Evolutionary conservation across 306 rosid species (phyloP).

Genomic region (Prunus davidiana): DNA sequence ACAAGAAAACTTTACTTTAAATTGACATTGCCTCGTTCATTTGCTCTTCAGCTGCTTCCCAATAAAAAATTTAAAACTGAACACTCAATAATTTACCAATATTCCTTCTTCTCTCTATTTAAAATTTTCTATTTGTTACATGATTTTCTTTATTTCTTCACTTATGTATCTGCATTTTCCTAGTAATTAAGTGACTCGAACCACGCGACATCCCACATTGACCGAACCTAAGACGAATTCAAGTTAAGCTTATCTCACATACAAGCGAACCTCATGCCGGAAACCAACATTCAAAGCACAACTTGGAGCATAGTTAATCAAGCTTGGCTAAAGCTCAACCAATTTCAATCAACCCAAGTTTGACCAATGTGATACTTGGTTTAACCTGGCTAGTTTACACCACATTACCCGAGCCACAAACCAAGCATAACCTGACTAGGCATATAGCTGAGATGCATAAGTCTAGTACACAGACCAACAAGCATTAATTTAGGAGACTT

Average conservation of each 20-base stretch:
- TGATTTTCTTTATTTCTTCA: not conserved
- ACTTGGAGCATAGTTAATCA: not conserved
- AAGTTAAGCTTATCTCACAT: not conserved
- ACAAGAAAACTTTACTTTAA: not conserved
- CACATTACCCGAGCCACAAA: not conserved
- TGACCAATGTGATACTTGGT: not conserved
- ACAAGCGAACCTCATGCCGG: not conserved
- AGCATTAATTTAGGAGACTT: not conserved
- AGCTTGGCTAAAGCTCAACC: not conserved
- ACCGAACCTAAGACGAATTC: not conserved
- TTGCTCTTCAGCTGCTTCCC: not conserved
- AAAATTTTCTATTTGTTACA: not conserved
- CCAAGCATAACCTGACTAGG: not conserved
- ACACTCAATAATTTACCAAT: too few relatives aligned
- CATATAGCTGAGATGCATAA: not conserved
- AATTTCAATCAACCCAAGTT: not conserved
- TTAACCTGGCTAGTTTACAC: not conserved
- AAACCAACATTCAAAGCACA: not conserved
- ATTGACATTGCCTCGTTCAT: not conserved
- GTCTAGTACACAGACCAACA: not conserved
- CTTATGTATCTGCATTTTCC: not conserved
- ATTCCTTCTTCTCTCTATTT: not conserved
- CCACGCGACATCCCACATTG: not conserved
- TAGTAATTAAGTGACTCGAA: not conserved
- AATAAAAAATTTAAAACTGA: too few relatives aligned